Conservation (phyloP, 495 filamentous ascomycete species). For the Penicillium alfredii region DNA sequence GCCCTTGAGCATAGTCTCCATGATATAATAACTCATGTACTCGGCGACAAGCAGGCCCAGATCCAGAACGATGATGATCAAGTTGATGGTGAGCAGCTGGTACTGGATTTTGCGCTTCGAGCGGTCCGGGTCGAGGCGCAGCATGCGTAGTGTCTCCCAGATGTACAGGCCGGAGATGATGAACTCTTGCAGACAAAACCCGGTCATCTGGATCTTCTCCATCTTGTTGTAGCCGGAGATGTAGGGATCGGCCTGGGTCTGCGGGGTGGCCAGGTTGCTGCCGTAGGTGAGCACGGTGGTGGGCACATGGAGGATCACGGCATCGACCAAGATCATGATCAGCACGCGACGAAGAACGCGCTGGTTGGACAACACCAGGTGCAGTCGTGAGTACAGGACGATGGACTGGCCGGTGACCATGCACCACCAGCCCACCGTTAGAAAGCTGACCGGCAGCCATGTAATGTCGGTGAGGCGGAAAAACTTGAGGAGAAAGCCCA, state of each 20-base stretch:
- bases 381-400: conserved; percentile 63
- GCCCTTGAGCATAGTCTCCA: conserved; percentile 56
- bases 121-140: conserved; percentile 39
- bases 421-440: conserved; percentile 52
- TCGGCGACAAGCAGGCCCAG: conserved; percentile 51
- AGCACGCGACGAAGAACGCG: conserved; percentile 46
- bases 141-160: conserved; percentile 46
- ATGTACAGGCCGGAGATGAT: conserved; percentile 58
- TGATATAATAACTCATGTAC: conserved; percentile 49
- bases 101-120: conserved; percentile 49
- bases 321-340: conserved; percentile 55
- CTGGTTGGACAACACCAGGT: conserved; percentile 51
- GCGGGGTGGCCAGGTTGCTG: conserved; percentile 40
- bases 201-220: conserved; percentile 60
- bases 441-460: conserved; percentile 39
- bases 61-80: conserved; percentile 52
- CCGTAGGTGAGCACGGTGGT: conserved; percentile 54
- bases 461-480: conserved; percentile 40
- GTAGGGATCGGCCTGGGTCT: conserved; percentile 14
- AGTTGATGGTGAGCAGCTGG: conserved; percentile 54
- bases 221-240: conserved; percentile 47
- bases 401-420: conserved; percentile 65
- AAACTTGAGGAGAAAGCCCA: conserved; percentile 59
- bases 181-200: conserved; percentile 57
- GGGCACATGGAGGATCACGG: conserved; percentile 48